These are phyloP conservation scores for Henckelia pumila DNA, from an alignment of 257 asterid genomes.

Conservation along the genomic window DNA sequence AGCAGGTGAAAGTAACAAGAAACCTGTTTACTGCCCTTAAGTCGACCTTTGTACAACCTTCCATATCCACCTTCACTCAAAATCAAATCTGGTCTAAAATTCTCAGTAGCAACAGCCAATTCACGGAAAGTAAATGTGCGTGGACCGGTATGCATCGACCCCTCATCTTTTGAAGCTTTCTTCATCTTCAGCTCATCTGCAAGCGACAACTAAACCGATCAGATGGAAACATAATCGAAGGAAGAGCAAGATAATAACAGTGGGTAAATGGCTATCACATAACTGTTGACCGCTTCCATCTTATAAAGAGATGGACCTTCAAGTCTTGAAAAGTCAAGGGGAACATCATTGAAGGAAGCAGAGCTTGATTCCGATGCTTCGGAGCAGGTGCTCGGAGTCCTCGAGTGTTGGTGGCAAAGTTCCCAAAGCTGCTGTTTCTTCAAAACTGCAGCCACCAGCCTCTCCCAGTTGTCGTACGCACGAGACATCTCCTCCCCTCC, in stretches of 20 bases:
- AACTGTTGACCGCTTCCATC: too few relatives aligned
- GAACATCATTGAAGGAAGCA: too few relatives aligned
- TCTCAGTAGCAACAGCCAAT: slow-evolving; percentile 49
- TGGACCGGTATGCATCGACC: slow-evolving; percentile 38
- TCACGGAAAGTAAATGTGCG: slow-evolving; percentile 47
- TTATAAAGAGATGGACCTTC: too few relatives aligned
- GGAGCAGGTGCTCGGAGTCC: not conserved
- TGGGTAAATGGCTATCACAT: too few relatives aligned
- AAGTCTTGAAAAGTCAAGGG: too few relatives aligned
- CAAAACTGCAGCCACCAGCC: not conserved
- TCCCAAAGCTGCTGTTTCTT: not conserved
- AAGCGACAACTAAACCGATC: not conserved
- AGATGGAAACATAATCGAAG: too few relatives aligned
- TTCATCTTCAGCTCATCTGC: slow-evolving; percentile 16
- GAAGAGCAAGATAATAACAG: too few relatives aligned
- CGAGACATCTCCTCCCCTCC: too few relatives aligned
- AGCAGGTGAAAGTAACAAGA: not conserved
- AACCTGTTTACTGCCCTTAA: slow-evolving; percentile 46
- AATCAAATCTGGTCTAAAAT: slow-evolving; percentile 46
- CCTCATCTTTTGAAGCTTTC: slow-evolving; percentile 34
- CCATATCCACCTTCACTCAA: slow-evolving; percentile 62
- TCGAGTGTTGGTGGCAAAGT: not conserved
- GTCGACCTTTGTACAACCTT: slow-evolving; percentile 42
- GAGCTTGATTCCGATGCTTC: too few relatives aligned
- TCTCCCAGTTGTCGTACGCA: not conserved